Evolutionary conservation across 352 stramenopile species (phyloP).

Genomic region (Phytophthora pluvialis): DNA sequence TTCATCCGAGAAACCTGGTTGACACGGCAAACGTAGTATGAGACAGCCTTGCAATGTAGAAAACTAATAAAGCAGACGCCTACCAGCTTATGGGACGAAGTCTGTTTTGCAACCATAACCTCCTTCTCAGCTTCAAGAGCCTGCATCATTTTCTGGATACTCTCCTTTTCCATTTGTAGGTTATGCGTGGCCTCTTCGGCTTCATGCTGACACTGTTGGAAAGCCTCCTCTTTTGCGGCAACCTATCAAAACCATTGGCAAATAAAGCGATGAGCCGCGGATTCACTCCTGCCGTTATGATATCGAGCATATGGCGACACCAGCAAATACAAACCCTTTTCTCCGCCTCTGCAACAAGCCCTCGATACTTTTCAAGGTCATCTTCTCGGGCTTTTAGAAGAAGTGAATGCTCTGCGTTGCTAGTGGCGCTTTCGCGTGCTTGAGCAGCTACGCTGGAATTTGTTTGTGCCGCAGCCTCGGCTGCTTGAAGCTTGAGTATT

Average conservation of each 20-base stretch:
- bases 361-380: conserved; percentile 59
- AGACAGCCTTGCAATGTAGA: background rate
- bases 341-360: conserved; percentile 46
- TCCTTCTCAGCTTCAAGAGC: conserved; percentile 64
- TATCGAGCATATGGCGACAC: background rate
- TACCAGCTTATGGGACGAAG: conserved; percentile 69
- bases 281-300: background rate
- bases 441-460: conserved; percentile 20
- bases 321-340: conserved; percentile 44
- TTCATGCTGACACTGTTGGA: conserved; percentile 44
- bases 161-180: conserved; percentile 58
- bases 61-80: background rate
- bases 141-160: conserved; percentile 50
- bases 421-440: conserved; percentile 32
- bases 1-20: conserved; percentile 69
- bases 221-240: conserved; percentile 49
- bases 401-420: conserved; percentile 21
- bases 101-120: conserved; percentile 50
- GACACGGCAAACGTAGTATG: background rate
- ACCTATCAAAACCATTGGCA: conserved; percentile 35
- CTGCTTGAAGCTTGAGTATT: conserved; percentile 60
- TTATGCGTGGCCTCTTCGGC: conserved; percentile 60
- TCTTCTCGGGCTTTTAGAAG: conserved; percentile 53
- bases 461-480: conserved; percentile 49
- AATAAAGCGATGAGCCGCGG: background rate